These are phyloP conservation scores for Pyricularia sp. DNA, from an alignment of 2,329 filamentous ascomycete species.

Conservation along the genomic window DNA sequence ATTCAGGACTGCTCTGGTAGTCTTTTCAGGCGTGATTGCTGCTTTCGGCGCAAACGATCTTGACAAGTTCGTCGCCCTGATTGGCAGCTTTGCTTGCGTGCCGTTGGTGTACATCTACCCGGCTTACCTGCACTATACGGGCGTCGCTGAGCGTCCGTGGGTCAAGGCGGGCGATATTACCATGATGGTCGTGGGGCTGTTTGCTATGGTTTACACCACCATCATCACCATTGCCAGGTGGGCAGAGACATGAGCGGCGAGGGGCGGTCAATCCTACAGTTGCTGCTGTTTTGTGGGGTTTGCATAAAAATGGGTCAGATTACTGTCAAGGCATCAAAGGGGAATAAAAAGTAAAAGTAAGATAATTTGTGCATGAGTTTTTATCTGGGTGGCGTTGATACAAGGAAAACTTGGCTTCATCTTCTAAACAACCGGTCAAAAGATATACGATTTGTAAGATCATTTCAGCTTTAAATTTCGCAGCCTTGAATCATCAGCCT, in stretches of 20 bases:
- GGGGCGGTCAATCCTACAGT: neutral
- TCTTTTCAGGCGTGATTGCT: conserved; percentile 72
- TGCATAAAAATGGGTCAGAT: too few species aligned
- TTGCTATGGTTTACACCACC: conserved; percentile 90
- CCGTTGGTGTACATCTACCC: conserved; percentile 96
- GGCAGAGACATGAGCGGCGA: conserved; percentile 40
- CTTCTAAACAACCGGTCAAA: too few species aligned
- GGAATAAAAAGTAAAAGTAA: too few species aligned
- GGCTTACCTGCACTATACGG: conserved; percentile 77
- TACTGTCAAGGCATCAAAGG: too few species aligned
- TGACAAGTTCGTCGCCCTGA: conserved; percentile 93
- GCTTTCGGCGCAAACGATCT: conserved; percentile 87
- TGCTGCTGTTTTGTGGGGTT: neutral
- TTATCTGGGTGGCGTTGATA: too few species aligned
- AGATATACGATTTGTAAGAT: too few species aligned
- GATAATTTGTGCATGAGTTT: too few species aligned
- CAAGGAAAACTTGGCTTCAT: too few species aligned
- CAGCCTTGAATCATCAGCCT: too few species aligned
- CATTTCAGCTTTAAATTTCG: too few species aligned
- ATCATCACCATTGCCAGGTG: conserved; percentile 76
- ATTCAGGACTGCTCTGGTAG: conserved; percentile 87
- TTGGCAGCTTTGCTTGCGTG: conserved; percentile 96
- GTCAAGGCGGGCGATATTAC: conserved; percentile 60
- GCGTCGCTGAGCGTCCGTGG: conserved; percentile 54
- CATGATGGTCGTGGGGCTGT: conserved; percentile 67